Percentiles rank a stretch among this genome's conserved stretches.
Evolutionary conservation across 208 protist species (phyloP).

Genomic region (Borovskyia barvae): DNA sequence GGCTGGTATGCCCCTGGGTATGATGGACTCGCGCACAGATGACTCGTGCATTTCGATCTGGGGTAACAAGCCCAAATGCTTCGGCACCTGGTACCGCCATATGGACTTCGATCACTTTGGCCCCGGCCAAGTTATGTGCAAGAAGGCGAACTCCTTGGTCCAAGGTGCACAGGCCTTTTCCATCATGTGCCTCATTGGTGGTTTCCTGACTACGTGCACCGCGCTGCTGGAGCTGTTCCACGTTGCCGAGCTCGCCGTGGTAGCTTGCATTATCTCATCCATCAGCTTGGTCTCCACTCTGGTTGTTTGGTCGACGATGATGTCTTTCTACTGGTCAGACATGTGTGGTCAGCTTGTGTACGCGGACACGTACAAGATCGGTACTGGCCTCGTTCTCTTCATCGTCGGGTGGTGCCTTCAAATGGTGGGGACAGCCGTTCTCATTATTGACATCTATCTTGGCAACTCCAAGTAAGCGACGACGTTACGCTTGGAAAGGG

Average conservation of each 20-base stretch:
- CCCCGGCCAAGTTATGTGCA: slow-evolving; percentile 20
- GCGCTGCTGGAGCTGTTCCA: slow-evolving; percentile 47
- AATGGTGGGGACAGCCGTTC: slow-evolving; percentile 29
- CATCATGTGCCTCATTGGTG: slow-evolving; percentile 62
- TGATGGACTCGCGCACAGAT: slow-evolving; percentile 38
- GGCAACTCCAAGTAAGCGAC: slow-evolving; percentile 41
- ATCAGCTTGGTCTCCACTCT: slow-evolving; percentile 53
- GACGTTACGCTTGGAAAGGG: slow-evolving; percentile 10
- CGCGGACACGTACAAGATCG: slow-evolving; percentile 38
- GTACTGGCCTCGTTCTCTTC: slow-evolving; percentile 49
- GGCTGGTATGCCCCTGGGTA: slow-evolving; percentile 45
- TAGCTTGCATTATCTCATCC: slow-evolving; percentile 48
- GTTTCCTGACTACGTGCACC: slow-evolving; percentile 36
- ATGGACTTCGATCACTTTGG: slow-evolving; percentile 34
- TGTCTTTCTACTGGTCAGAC: slow-evolving; percentile 52
- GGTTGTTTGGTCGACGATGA: slow-evolving; percentile 53
- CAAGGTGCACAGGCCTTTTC: slow-evolving; percentile 61
- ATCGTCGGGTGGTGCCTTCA: slow-evolving; percentile 57
- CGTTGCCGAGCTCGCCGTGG: slow-evolving; percentile 55
- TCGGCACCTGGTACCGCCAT: slow-evolving; percentile 47
- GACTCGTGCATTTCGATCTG: slow-evolving; percentile 49
- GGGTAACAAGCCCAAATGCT: slow-evolving; percentile 55
- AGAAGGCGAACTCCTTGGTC: slow-evolving; percentile 49
- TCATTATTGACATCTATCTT: slow-evolving; percentile 34
- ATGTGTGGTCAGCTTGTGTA: slow-evolving; percentile 39